Percentiles rank a stretch among this genome's conserved stretches.
phyloP scores from a whole-genome alignment of 2,329 filamentous ascomycete genomes.

The Arthroderma sp. region DNA sequence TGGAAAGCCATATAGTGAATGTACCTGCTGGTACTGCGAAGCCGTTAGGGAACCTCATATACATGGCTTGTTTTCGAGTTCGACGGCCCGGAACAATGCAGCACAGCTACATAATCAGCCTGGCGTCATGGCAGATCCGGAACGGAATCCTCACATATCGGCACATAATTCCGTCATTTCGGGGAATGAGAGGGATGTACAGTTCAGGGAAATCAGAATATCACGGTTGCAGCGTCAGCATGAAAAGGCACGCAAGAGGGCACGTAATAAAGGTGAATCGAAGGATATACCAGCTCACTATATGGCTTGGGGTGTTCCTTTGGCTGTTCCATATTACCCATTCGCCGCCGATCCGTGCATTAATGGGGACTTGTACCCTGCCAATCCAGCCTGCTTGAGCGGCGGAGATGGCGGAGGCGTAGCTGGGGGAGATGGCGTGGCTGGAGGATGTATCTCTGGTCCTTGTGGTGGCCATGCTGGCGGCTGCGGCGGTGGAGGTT shows the following conservation, averaged over 20 bases:
- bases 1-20: conserved; percentile 58
- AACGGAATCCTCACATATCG: conserved; percentile 56
- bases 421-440: conserved; percentile 19
- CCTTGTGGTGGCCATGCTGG: too few relatives aligned
- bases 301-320: conserved; percentile 34
- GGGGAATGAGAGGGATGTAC: conserved; percentile 8
- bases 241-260: not conserved
- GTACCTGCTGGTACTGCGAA: conserved; percentile 78
- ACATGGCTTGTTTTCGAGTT: conserved; percentile 29
- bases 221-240: not conserved
- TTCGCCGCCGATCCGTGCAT: conserved; percentile 34
- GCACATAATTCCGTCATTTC: conserved; percentile 53
- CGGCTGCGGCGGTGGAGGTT: conserved; percentile 35
- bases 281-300: conserved; percentile 10
- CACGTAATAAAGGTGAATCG: not conserved
- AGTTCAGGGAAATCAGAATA: conserved; percentile 7
- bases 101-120: conserved; percentile 32
- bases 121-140: conserved; percentile 35
- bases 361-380: conserved; percentile 29
- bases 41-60: conserved; percentile 47
- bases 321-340: conserved; percentile 31
- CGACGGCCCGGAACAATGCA: conserved; percentile 37
- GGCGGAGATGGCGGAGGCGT: conserved; percentile 9
- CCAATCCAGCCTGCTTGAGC: conserved; percentile 34
- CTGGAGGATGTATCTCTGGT: conserved; percentile 36